Base-by-base conservation (phyloP, 306 rosid genomes). In the Carpinus fangiana region DNA sequence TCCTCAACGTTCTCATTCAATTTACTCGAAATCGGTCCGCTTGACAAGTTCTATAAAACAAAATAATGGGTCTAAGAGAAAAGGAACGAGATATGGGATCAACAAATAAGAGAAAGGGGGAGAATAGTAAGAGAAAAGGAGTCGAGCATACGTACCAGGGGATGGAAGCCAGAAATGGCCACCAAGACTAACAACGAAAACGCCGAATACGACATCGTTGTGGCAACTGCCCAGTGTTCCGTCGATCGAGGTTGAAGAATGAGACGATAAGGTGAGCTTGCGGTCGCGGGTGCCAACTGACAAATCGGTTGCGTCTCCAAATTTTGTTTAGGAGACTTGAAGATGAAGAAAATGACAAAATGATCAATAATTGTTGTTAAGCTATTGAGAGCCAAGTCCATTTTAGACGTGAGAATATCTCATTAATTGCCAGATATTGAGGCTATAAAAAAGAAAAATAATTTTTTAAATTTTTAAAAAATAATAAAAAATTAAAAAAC, bases 181-280 rank as follows among this genome's bases (percentile, higher is more conserved):
- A 66, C 74, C 28, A 70, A 8, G 34, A 75, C 69, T 5, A 88
- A 6, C 23, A 88, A 73, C 10, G 77, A 69, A 23, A 72, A 73
- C 18, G 74, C 82, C 50, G 70, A 72, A 73, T 70, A 67, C 12
- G 78, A 64, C 52, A 62, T 52, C 54, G 53, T 55, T 5, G 82
- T 34, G 46, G 84, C 82, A 88, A 85, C 88, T 61, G 71, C 62
- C n/a, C 74, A 12, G 21, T 52, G 57, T 53, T 72, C 38, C 51
- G 6, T 4, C 3, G 26, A n/a, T 31, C 61, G 65, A 56, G 52
- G 61, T 7, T n/a, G 64, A 48, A 41, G 65, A 23, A 59, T 23
- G 65, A 4, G 16, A 57, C 34, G 36, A 59, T 21, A 59, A 23
- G 34, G 16, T 10, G 4, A 21, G 65, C 65, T 59, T 59, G 36